Evolutionary conservation across 2,329 filamentous ascomycete genomes (phyloP), one percentile per base, ranked within the genome.

Genomic region (Remersonia thermophila): DNA sequence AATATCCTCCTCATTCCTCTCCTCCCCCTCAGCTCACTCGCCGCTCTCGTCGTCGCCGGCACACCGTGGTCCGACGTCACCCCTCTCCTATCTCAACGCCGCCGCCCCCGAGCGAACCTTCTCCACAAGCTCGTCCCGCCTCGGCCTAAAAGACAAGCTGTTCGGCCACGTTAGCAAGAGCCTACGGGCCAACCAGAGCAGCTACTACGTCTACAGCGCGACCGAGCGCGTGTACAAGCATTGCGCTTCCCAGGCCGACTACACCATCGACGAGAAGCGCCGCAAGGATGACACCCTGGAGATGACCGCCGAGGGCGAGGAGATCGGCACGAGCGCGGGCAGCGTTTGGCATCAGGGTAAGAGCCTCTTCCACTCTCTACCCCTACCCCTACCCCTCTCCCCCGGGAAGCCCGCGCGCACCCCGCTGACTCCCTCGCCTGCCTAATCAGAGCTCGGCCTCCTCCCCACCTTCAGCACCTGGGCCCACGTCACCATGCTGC

Each of bases 401-500:
- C 12, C 9, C 30, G 10, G 20, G 20, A 6, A 29, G n/a, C n/a
- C n/a, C 8, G n/a, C 27, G n/a, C n/a, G n/a, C n/a, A n/a, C n/a
- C n/a, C n/a, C n/a, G n/a, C 35, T 39, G 25, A 45, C 34, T 25
- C 43, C 17, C 25, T 10, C n/a, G 3, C 10, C 23, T 33, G 4
- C 1, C 10, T 18, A 2, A 18, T 11, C 51, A 93, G 84, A 79
- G 35, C 74, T 94, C 45, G 73, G 73, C 17, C 73, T 98, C 13
- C 69, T 73, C 23, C 83, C 86, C 1, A 96, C 86, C 0, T 98
- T 98, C 60, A 87, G 80, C 55, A 89, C 83, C 38, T 98, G 91
- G 91, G 83, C 86, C 14, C 87, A 96, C 60, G 80, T 96, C 30
- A 91, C 87, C 26, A 93, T 94, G 69, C 71, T 98, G 40, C 89